These are phyloP conservation scores for Pyrenochaeta sp. DNA, from an alignment of 2,329 filamentous ascomycete genomes.

Conservation along the genomic window DNA sequence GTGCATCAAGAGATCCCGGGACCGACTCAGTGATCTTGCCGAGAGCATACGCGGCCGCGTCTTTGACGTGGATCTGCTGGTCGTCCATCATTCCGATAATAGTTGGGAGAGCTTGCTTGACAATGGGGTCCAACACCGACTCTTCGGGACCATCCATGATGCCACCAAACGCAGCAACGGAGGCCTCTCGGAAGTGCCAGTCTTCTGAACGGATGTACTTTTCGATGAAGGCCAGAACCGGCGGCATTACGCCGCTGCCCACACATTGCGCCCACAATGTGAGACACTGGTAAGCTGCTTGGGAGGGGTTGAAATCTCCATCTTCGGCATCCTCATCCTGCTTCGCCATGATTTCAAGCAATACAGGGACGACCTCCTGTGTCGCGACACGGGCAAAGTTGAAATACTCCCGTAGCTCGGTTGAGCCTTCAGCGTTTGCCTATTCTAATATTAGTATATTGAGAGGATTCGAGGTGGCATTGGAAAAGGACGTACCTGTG, in stretches of 20 bases:
- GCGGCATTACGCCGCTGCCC: conserved; percentile 79
- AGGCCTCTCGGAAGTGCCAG: conserved; percentile 94
- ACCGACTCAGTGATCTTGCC: conserved; percentile 95
- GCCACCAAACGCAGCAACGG: conserved; percentile 94
- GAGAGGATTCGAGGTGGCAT: not conserved
- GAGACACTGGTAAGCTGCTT: conserved; percentile 94
- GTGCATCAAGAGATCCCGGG: conserved; percentile 87
- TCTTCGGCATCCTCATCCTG: conserved; percentile 97
- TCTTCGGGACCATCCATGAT: conserved; percentile 99
- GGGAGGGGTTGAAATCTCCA: conserved; percentile 96
- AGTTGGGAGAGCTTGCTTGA: conserved; percentile 93
- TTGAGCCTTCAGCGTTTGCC: conserved; percentile 73
- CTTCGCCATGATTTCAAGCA: conserved; percentile 88
- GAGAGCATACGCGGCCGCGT: conserved; percentile 94
- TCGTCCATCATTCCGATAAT: conserved; percentile 95
- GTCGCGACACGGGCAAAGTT: conserved; percentile 95
- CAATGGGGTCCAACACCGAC: conserved; percentile 87
- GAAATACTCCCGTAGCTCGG: conserved; percentile 90
- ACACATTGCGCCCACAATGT: conserved; percentile 96
- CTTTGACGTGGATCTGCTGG: conserved; percentile 84
- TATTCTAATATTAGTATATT: conserved; percentile 22
- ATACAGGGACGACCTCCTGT: conserved; percentile 90
- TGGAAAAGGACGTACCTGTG: conserved; percentile 73
- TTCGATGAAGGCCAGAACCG: conserved; percentile 92
- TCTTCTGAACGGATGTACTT: conserved; percentile 86